Evolutionary conservation across 805 yeast species (phyloP), one percentile per base, ranked within the genome.

Genomic region (Candida maris): DNA sequence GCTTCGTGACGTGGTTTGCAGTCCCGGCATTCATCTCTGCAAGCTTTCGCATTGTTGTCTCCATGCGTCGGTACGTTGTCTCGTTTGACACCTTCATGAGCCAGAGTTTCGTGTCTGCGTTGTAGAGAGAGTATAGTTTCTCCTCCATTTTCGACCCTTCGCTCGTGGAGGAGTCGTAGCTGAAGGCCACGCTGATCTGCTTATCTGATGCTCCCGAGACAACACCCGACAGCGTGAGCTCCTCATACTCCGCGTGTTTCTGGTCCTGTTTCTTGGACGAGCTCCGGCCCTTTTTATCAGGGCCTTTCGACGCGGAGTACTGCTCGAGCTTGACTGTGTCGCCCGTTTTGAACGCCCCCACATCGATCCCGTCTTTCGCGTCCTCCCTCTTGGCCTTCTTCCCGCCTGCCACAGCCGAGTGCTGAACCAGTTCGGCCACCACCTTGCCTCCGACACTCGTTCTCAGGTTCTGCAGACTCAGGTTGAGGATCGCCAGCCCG

Each of bases 361-460:
- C 45, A 10, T 64, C 68, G 5, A 75, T 53, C 9, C 27, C 25
- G 4, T 26, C 32, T n/a, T n/a, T n/a, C n/a, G 29, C 30, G 24
- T 68, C 52, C 13, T 52, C 59, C n/a, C 51, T 57, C 21, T 52
- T 57, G 18, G 28, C 29, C 14, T 22, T 24, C 15, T 39, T 24
- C 4, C 48, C 52, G 14, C 48, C 36, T 4, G 38, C 34, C 63
- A 18, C 52, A 56, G 48, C 56, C 0, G 80, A 64, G 44, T 84
- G 91, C 19, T 67, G 62, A 13, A 50, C 65, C 35, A 91, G 59
- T 45, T 86, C 95, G 10, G 86, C 48, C 4, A 81, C 65, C 1
- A 78, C 65, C 39, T 79, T 75, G 2, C 96, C 96, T 12, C 86
- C 94, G 7, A 86, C 62, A 0, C 95, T 95, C 0, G 89, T 82